A percentile compares a stretch with the other conserved stretches of the same genome.
These are phyloP conservation scores for Candida freyschussii DNA, from an alignment of 1,139 yeast genomes.

Conservation along the genomic window DNA sequence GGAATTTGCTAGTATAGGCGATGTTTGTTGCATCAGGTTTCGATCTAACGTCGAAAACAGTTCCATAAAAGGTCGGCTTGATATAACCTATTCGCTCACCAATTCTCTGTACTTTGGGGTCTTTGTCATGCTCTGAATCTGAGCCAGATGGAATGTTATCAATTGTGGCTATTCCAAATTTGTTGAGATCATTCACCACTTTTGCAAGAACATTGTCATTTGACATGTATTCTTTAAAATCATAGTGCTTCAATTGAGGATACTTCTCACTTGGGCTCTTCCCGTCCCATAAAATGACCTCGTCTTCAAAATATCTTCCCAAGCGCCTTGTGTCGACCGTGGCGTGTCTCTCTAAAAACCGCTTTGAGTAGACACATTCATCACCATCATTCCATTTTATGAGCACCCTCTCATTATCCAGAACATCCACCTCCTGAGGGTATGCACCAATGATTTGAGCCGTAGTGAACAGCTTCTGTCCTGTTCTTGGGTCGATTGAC, in stretches of 20 bases:
- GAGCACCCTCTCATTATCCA: conserved; percentile 33
- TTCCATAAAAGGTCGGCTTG: conserved; percentile 71
- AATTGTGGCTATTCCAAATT: conserved; percentile 56
- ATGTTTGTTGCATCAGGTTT: conserved; percentile 63
- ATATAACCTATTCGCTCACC: conserved; percentile 67
- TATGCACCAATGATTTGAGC: conserved; percentile 37
- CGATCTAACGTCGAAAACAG: conserved; percentile 64
- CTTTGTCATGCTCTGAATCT: conserved; percentile 23
- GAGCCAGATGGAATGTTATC: conserved; percentile 42
- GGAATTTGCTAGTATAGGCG: conserved; percentile 62
- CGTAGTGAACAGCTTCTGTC: conserved; percentile 66
- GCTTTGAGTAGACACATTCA: conserved; percentile 39
- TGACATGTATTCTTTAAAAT: conserved; percentile 41
- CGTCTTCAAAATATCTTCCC: conserved; percentile 30
- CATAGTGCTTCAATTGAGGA: conserved; percentile 26
- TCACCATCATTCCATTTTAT: conserved; percentile 58
- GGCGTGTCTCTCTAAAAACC: conserved; percentile 44
- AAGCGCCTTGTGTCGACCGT: conserved; percentile 32
- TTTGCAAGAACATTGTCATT: conserved; percentile 36
- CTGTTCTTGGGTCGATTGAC: conserved; percentile 52
- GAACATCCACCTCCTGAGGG: conserved; percentile 27
- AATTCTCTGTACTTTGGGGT: conserved; percentile 37
- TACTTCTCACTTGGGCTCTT: conserved; percentile 20
- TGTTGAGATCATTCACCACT: conserved; percentile 45
- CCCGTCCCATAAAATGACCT: conserved; percentile 40